Base-by-base conservation (phyloP, 441 rosid species). In the Adansonia rubrostipa region DNA sequence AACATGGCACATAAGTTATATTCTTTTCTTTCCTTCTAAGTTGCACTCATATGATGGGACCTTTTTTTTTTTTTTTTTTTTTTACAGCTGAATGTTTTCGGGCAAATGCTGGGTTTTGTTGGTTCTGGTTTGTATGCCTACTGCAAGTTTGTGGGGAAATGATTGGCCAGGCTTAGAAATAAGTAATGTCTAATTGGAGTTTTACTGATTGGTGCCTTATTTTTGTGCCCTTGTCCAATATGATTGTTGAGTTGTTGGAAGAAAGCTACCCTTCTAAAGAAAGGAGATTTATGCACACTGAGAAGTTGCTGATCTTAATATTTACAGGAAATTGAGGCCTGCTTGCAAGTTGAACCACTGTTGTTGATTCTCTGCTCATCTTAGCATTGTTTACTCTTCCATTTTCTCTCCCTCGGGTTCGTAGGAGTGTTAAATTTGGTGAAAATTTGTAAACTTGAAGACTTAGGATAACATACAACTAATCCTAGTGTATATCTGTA, bases 91-190 rank as follows among this genome's bases (percentile, higher is more conserved):
- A 96, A 96, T 85, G 86, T 96, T 51, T 79, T 86, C 7, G 99
- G 98, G 51, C 99, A 96, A 85, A 57, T 86, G 56, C 87, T 96
- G 67, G 98, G 99, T 53, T 93, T 96, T 83, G 57, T 88, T n/a
- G 99, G 99, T 77, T 96, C 99, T 28, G 98, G 92, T 78, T 79
- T 92, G 81, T 96, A 96, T 79, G 98, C 99, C 76, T 96, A 89
- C 85, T 89, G 80, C 80, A 96, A 92, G 90, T 88, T 96, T 71
- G 45, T 84, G 4, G 97, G 94, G 77, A 88, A 83, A 81, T 93
- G 81, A 88, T 57, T 69, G 13, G 57, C 9, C n/a, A 33, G 47
- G 51, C 74, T 60, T 17, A 65, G 28, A 40, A 40, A 61, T 51
- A 13, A 24, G 67, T 24, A 51, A 68, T 44, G 28, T 71, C 60